Base-by-base conservation (phyloP, 345 rosid species). In the Mercurialis annua region DNA sequence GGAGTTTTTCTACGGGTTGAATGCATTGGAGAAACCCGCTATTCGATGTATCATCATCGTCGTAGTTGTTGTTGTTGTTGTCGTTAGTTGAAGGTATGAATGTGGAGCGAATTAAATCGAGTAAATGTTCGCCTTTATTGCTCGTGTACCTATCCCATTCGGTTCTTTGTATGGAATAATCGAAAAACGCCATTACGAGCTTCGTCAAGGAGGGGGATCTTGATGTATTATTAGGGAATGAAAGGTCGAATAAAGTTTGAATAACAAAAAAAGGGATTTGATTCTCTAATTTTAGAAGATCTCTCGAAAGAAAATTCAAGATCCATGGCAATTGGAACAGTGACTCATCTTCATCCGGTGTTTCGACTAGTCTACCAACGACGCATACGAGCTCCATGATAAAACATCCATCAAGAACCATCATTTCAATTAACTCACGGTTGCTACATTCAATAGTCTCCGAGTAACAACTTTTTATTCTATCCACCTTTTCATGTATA, bases 251-350 rank as follows among this genome's bases (percentile, higher is more conserved):
- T 30, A 73, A 56, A 17, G 12, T 9, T 52, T 52, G 21, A 5
- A 73, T 71, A 29, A 66, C 76, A 14, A 52, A 34, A 2, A 59
- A 66, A 0, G 76, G 76, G 10, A 73, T 61, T 53, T 73, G 76
- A 47, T 73, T 73, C 58, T 73, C 76, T 17, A 73, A 21, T 40
- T 58, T 60, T 15, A 67, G 56, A 61, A 73, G 63, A 67, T 67
- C 77, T 11, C 56, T 60, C 48, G 67, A 53, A 14, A 73, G 55
- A n/a, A 59, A 60, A 24, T 52, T 52, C 0, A 73, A n/a, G 21
- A 73, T 11, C 67, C 70, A 51, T 4, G n/a, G n/a, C n/a, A n/a
- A n/a, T n/a, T 36, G 4, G 40, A 36, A 36, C 9, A 36, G 9
- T 3, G 40, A 9, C 5, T 36, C 40, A 36, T 36, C 40, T 3